Percentiles rank a stretch among this genome's conserved stretches.
These are phyloP conservation scores for Hypoxylon trugodes DNA, from an alignment of 495 filamentous ascomycete species.

Conservation along the genomic window DNA sequence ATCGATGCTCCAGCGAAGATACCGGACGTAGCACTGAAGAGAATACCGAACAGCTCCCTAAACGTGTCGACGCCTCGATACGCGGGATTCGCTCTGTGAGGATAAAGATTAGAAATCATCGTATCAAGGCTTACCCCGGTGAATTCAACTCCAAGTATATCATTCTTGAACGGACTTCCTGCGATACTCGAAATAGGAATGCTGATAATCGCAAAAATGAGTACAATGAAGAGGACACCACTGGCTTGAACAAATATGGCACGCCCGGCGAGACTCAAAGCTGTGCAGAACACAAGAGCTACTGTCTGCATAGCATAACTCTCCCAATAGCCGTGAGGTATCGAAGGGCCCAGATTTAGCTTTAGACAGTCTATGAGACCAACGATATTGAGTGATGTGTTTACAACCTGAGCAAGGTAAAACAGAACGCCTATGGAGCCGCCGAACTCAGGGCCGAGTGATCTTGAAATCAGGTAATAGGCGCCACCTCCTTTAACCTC, in stretches of 20 bases:
- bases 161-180: slow-evolving; percentile 70
- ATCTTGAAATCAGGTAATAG: slow-evolving; percentile 89
- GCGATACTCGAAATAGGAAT: slow-evolving; percentile 80
- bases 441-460: slow-evolving; percentile 87
- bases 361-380: slow-evolving; percentile 85
- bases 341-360: slow-evolving; percentile 76
- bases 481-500: slow-evolving; percentile 88
- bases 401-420: slow-evolving; percentile 84
- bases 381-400: slow-evolving; percentile 89
- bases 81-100: slow-evolving; percentile 49
- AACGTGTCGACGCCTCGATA: slow-evolving; percentile 75
- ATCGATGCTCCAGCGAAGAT: slow-evolving; percentile 84
- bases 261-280: slow-evolving; percentile 81
- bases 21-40: slow-evolving; percentile 81
- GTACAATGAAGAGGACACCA: slow-evolving; percentile 77
- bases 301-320: slow-evolving; percentile 80
- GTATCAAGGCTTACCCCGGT: slow-evolving; percentile 77
- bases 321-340: slow-evolving; percentile 78
- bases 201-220: slow-evolving; percentile 79
- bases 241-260: slow-evolving; percentile 82
- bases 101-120: slow-evolving; percentile 74
- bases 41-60: slow-evolving; percentile 84
- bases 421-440: slow-evolving; percentile 93
- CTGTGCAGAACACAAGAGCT: slow-evolving; percentile 76
- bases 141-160: slow-evolving; percentile 70